Evolutionary conservation across 805 yeast species (phyloP).

Genomic region (Kluyveromyces siamensis): DNA sequence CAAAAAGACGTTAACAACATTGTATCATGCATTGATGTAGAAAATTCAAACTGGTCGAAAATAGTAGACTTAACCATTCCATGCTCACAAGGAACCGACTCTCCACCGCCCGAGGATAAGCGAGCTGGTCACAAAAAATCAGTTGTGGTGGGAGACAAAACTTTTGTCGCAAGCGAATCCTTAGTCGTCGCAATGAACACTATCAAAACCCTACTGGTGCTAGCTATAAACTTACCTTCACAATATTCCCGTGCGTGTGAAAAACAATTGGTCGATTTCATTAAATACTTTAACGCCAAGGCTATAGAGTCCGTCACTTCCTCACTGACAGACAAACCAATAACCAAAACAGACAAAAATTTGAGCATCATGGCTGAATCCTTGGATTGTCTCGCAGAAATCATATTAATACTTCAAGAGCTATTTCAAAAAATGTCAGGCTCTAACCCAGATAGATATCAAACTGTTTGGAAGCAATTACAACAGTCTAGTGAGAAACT

Average conservation of each 20-base stretch:
- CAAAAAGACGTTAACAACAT: conserved; percentile 46
- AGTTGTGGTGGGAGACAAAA: conserved; percentile 42
- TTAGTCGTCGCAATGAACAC: conserved; percentile 31
- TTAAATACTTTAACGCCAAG: conserved; percentile 45
- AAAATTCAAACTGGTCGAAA: conserved; percentile 41
- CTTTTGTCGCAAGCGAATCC: conserved; percentile 51
- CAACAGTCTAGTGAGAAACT: conserved; percentile 23
- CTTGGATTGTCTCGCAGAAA: conserved; percentile 32
- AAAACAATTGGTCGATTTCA: conserved; percentile 34
- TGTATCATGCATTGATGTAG: conserved; percentile 37
- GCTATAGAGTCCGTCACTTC: conserved; percentile 21
- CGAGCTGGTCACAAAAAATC: conserved; percentile 30
- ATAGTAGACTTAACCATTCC: conserved; percentile 20
- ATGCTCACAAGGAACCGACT: conserved; percentile 5
- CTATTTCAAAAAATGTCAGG: conserved; percentile 19
- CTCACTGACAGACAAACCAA: conserved; percentile 13
- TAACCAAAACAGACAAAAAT: conserved; percentile 26
- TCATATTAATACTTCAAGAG: conserved; percentile 23
- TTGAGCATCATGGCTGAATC: conserved; percentile 36
- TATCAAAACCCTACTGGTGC: conserved; percentile 45
- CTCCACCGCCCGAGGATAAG: neutral
- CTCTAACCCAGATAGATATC: conserved; percentile 17
- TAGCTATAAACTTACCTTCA: conserved; percentile 48
- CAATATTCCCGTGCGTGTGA: conserved; percentile 31
- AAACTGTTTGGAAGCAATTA: conserved; percentile 16